These are phyloP conservation scores for Phytophthora hybrid DNA, from an alignment of 352 stramenopile genomes.

Conservation along the genomic window DNA sequence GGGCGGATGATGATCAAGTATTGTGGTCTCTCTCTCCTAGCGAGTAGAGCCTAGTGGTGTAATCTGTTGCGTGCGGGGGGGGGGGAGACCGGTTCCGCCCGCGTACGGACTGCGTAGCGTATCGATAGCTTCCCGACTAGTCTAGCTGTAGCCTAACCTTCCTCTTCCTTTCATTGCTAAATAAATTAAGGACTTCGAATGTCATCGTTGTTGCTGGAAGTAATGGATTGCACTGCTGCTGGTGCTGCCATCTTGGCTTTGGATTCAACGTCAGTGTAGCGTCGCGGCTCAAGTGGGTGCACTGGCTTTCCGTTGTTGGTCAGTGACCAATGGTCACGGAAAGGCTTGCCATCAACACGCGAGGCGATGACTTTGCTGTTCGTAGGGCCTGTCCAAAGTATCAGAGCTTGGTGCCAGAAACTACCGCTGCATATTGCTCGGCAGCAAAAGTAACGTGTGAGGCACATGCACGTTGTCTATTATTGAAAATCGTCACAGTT, in stretches of 20 bases:
- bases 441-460: not conserved
- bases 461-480: constrained; percentile 41
- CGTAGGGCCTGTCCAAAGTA: not conserved
- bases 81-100: constrained; percentile 16
- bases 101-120: constrained; percentile 22
- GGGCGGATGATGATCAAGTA: constrained; percentile 26
- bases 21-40: constrained; percentile 13
- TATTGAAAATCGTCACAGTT: constrained; percentile 29
- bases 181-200: constrained; percentile 55
- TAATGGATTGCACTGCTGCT: not conserved
- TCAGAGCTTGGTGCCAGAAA: constrained; percentile 10
- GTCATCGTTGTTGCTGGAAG: constrained; percentile 4
- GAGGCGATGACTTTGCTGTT: not conserved
- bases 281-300: not conserved
- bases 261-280: not conserved
- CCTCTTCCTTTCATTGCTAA: constrained; percentile 45
- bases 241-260: not conserved
- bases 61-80: constrained; percentile 31
- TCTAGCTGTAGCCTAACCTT: constrained; percentile 41
- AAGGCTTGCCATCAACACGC: not conserved
- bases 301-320: not conserved
- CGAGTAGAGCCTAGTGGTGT: constrained; percentile 37
- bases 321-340: not conserved
- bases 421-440: not conserved
- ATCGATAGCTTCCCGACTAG: constrained; percentile 25